phyloP scores from a whole-genome alignment of 2,329 filamentous ascomycete genomes.

The Alternaria sp. region DNA sequence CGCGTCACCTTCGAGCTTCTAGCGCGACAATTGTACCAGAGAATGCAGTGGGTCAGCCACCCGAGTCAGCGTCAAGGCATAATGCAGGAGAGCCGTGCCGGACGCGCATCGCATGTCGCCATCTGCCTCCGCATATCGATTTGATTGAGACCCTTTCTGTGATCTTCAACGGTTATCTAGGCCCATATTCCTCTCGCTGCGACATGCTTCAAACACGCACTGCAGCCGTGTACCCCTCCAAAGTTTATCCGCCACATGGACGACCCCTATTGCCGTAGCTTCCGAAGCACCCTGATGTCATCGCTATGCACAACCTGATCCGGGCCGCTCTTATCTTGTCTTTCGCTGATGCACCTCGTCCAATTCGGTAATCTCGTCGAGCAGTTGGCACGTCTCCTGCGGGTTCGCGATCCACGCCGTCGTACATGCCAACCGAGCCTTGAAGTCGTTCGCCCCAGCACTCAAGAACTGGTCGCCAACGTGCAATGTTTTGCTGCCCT shows the following conservation, averaged over 20 bases:
- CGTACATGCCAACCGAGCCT: conserved; percentile 87
- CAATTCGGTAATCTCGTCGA: conserved; percentile 75
- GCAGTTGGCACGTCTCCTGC: conserved; percentile 82
- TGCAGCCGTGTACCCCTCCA: background rate
- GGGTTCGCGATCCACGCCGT: conserved; percentile 98
- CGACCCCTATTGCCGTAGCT: background rate
- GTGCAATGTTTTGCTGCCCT: conserved; percentile 82
- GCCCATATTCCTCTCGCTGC: background rate
- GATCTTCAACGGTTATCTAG: conserved; percentile 1
- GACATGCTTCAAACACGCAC: background rate
- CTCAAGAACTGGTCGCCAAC: conserved; percentile 96
- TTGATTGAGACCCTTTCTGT: background rate
- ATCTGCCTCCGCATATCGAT: background rate
- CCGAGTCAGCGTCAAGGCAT: conserved; percentile 18
- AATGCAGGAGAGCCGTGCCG: conserved; percentile 6
- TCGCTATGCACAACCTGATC: background rate
- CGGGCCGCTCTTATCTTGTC: conserved; percentile 26
- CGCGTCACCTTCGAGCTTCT: conserved; percentile 4
- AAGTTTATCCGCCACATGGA: background rate
- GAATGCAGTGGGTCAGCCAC: conserved; percentile 19
- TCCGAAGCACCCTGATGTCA: background rate
- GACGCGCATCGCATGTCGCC: conserved; percentile 4
- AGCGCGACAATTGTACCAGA: conserved; percentile 12
- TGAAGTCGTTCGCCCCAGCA: conserved; percentile 91
- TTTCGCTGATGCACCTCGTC: conserved; percentile 50